Percentiles rank a stretch among this genome's conserved stretches.
Evolutionary conservation across 2,329 filamentous ascomycete genomes (phyloP).

Genomic region (Colletotrichum gloeosporioides): DNA sequence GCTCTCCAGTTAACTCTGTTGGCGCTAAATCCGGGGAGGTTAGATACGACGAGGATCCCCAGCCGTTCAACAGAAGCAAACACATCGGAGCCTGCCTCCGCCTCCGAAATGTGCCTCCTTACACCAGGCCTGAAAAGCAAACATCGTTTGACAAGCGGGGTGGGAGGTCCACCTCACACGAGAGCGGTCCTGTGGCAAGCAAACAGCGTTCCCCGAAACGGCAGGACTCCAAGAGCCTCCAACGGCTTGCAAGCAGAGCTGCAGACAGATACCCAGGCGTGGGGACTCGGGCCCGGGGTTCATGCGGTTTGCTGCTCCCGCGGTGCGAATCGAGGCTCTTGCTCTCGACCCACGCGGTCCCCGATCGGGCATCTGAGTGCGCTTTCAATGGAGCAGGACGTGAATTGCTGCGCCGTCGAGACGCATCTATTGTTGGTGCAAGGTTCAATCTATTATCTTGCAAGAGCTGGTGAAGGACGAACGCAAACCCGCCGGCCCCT

Average conservation of each 20-base stretch:
- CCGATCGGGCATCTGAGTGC: background rate
- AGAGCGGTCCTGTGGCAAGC: background rate
- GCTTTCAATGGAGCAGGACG: background rate
- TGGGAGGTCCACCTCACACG: background rate
- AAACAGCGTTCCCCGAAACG: background rate
- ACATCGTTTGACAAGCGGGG: background rate
- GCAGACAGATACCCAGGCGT: background rate
- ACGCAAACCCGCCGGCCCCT: background rate
- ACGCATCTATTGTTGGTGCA: background rate
- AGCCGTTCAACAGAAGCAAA: background rate
- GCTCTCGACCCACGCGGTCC: background rate
- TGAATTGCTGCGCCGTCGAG: background rate
- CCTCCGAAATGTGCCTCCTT: background rate
- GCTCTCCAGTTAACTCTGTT: background rate
- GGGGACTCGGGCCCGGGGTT: background rate
- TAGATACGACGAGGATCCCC: background rate
- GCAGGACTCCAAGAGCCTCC: background rate
- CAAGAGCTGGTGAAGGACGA: background rate
- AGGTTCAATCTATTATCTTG: background rate
- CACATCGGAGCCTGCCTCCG: background rate
- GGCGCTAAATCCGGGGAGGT: background rate
- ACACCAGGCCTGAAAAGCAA: background rate
- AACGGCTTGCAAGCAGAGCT: background rate
- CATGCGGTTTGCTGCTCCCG: background rate
- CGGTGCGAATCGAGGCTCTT: background rate